A percentile compares a stretch with the other conserved stretches of the same genome.
phyloP scores from a whole-genome alignment of 2,329 filamentous ascomycete species.

The Domatiomyces globalis region DNA sequence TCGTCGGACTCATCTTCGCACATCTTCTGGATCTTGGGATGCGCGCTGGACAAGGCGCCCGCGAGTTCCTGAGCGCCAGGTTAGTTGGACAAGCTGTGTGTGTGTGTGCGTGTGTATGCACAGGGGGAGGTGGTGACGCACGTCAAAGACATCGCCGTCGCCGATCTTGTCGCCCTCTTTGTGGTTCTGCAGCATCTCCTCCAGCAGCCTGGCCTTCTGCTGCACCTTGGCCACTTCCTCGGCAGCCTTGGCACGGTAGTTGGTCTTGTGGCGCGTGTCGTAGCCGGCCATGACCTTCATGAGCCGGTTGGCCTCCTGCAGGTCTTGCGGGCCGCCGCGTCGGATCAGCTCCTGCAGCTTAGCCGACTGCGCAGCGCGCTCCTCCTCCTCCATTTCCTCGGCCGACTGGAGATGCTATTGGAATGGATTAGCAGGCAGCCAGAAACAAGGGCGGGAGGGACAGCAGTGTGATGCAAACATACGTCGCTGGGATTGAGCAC shows the following conservation, averaged over 20 bases:
- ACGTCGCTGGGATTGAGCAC: conserved; percentile 95
- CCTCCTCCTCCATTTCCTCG: conserved; percentile 98
- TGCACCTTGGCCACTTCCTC: conserved; percentile 92
- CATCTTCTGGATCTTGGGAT: conserved; percentile 99
- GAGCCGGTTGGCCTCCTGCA: conserved; percentile 90
- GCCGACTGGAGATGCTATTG: conserved; percentile 78
- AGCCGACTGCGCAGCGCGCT: conserved; percentile 86
- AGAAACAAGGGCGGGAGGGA: neutral
- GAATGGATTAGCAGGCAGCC: neutral
- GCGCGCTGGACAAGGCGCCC: conserved; percentile 74
- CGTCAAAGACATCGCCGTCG: conserved; percentile 55
- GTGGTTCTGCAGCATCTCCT: conserved; percentile 82
- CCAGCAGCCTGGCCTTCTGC: conserved; percentile 80
- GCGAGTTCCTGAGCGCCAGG: conserved; percentile 58
- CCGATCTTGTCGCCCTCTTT: conserved; percentile 65
- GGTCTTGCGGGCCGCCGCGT: conserved; percentile 74
- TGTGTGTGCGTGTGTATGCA: neutral
- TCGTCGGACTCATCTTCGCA: conserved; percentile 98
- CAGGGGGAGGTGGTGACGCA: conserved; percentile 24
- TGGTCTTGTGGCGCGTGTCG: conserved; percentile 87
- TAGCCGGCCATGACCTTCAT: conserved; percentile 99
- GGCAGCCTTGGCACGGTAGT: conserved; percentile 93
- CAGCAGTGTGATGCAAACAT: conserved; percentile 29
- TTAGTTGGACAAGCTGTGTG: neutral
- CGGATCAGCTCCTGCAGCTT: conserved; percentile 95